Base-by-base conservation (phyloP, 73 alveolate genomes). In the Effrenium voratum region DNA sequence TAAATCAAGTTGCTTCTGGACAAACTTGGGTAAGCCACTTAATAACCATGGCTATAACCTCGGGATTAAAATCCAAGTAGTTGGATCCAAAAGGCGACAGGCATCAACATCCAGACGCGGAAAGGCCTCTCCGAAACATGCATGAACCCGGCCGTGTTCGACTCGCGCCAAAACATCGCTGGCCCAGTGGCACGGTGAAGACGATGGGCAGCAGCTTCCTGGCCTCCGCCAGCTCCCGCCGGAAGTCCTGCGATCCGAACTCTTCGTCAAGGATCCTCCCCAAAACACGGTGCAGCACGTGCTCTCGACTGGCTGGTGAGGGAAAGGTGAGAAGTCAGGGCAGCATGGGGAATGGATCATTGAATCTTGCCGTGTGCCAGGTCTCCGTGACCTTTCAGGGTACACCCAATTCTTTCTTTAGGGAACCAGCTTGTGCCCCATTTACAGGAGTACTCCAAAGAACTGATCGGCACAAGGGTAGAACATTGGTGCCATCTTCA, bases 181-280 rank as follows among this genome's bases (percentile, higher is more conserved):
- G n/a, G n/a, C 97, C 97, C 45, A 22, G 97, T 38, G 28, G 40
- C 97, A 90, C 97, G 10, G 97, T 90, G 75, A 90, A 90, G 5
- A 36, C 43, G 44, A 90, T 90, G 76, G 97, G 97, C 86, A 90
- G 52, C 41, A 28, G 88, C 59, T 66, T 59, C n/a, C 97, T 72
- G 13, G 97, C 97, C 32, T 90, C 83, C 12, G 97, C 97, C 26
- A 90, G 87, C 32, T 45, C 97, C 55, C 55, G 44, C 22, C 97
- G 97, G 52, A 90, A 90, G 88, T 90, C 97, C 97, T 90, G 46
- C 40, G 38, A 19, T 15, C 60, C n/a, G 43, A 24, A 5, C 40
- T 36, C 77, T n/a, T n/a, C n/a, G n/a, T n/a, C n/a, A n/a, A n/a
- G n/a, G n/a, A n/a, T n/a, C n/a, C n/a, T n/a, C n/a, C n/a, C n/a